These are phyloP conservation scores for Lycium barbarum DNA, from an alignment of 257 asterid genomes.

Conservation along the genomic window DNA sequence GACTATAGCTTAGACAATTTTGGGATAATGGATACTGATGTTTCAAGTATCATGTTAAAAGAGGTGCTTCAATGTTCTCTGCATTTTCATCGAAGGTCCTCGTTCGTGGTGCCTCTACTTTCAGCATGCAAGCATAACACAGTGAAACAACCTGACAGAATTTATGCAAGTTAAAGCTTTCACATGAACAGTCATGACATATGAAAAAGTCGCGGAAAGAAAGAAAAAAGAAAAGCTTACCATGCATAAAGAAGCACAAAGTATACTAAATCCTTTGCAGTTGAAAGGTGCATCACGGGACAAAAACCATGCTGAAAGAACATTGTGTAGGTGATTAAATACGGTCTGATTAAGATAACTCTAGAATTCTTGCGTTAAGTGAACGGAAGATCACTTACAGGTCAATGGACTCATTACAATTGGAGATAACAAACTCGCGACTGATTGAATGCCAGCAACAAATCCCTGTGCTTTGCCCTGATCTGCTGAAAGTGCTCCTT, in stretches of 20 bases:
- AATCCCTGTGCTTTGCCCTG: conserved; percentile 99
- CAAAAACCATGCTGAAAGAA: conserved; percentile 78
- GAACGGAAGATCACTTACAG: conserved; percentile 52
- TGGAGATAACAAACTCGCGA: conserved; percentile 85
- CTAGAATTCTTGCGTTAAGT: not conserved
- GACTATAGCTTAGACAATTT: not conserved
- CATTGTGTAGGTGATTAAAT: conserved; percentile 31
- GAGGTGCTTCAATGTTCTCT: conserved; percentile 73
- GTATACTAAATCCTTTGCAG: conserved; percentile 93
- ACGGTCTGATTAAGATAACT: not conserved
- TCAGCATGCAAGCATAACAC: conserved; percentile 65
- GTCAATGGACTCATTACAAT: conserved; percentile 84
- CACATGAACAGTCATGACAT: not conserved
- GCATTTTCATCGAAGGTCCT: conserved; percentile 35
- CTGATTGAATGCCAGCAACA: conserved; percentile 78
- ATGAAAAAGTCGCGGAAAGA: not conserved
- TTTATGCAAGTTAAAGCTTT: not conserved
- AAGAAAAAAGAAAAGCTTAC: conserved; percentile 43
- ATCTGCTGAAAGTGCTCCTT: conserved; percentile 69
- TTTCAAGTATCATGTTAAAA: conserved; percentile 47
- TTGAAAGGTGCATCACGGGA: conserved; percentile 85
- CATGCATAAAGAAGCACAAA: conserved; percentile 79
- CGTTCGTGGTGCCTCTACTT: conserved; percentile 49
- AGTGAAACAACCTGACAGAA: conserved; percentile 61
- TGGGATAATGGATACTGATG: not conserved